Conservation (phyloP, 2,329 filamentous ascomycete species). For the Basipetospora chlamydospora region DNA sequence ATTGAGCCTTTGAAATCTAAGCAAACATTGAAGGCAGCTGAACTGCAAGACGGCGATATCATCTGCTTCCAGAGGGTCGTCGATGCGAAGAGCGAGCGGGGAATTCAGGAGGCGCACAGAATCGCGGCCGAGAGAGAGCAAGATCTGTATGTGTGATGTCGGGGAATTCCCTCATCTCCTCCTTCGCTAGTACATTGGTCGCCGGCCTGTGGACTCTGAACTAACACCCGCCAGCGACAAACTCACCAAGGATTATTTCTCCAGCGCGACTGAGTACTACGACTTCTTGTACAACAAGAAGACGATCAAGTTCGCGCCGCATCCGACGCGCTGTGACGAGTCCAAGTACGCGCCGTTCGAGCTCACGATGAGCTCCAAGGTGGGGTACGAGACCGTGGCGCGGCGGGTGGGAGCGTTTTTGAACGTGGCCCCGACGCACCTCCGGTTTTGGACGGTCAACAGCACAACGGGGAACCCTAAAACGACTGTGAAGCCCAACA, state of each 20-base stretch:
- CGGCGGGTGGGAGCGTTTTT: conserved; percentile 71
- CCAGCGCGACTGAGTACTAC: conserved; percentile 76
- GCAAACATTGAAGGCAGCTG: conserved; percentile 74
- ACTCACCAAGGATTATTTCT: conserved; percentile 33
- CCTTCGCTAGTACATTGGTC: no score
- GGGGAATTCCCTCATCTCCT: no score
- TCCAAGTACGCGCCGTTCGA: conserved; percentile 53
- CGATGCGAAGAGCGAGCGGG: conserved; percentile 25
- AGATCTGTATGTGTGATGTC: conserved; percentile 4
- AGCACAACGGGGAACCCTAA: conserved; percentile 64
- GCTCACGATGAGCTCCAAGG: conserved; percentile 71
- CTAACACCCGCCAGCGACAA: conserved; percentile 1
- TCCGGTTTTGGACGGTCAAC: conserved; percentile 84
- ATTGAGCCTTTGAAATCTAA: conserved; percentile 90
- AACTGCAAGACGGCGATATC: conserved; percentile 94
- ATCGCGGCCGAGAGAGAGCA: not conserved
- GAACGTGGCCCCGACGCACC: conserved; percentile 64
- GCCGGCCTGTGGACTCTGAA: not conserved
- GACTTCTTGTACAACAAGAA: conserved; percentile 83
- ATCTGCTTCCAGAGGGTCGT: conserved; percentile 72
- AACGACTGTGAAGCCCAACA: conserved; percentile 53
- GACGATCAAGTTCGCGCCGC: conserved; percentile 62
- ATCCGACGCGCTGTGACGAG: conserved; percentile 39
- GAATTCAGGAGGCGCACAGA: conserved; percentile 3
- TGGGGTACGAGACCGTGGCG: conserved; percentile 76